Evolutionary conservation across 2,329 filamentous ascomycete species (phyloP).

Genomic region (Dactylellina haptotyla): DNA sequence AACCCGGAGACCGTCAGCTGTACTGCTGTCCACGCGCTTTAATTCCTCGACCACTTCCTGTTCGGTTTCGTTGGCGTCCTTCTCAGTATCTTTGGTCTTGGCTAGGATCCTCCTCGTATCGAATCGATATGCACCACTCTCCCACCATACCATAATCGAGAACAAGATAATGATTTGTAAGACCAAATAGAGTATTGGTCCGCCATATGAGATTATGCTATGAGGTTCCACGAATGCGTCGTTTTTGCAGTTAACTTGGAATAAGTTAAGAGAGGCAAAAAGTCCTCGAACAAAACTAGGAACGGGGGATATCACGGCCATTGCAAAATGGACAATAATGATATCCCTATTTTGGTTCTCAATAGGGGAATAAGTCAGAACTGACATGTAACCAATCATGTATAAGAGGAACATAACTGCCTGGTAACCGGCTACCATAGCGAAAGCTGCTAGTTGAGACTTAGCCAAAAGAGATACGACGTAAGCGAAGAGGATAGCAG

Average conservation of each 20-base stretch:
- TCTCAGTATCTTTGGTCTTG: constrained; percentile 63
- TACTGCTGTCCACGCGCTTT: constrained; percentile 69
- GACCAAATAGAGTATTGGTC: constrained; percentile 83
- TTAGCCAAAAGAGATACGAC: constrained; percentile 80
- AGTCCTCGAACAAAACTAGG: constrained; percentile 78
- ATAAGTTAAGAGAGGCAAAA: constrained; percentile 82
- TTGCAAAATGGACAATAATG: constrained; percentile 76
- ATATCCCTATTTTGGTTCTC: constrained; percentile 75
- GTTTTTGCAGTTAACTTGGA: constrained; percentile 79
- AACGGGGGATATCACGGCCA: constrained; percentile 78
- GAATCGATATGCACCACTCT: constrained; percentile 72
- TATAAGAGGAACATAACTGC: constrained; percentile 77
- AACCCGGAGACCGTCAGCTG: constrained; percentile 77
- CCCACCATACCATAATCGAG: constrained; percentile 78
- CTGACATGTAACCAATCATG: constrained; percentile 75
- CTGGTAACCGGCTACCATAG: constrained; percentile 80
- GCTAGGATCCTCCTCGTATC: constrained; percentile 61
- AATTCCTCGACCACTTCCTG: constrained; percentile 74
- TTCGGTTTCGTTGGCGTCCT: constrained; percentile 62
- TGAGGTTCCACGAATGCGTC: constrained; percentile 73
- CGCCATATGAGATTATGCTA: constrained; percentile 78
- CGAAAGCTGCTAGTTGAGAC: constrained; percentile 84
- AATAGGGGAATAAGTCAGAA: constrained; percentile 78
- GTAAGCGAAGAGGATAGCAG: constrained; percentile 80
- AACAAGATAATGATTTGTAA: constrained; percentile 78